Evolutionary conservation across 139 green algal species (phyloP).

Genomic region (Picochlorum costavermella): DNA sequence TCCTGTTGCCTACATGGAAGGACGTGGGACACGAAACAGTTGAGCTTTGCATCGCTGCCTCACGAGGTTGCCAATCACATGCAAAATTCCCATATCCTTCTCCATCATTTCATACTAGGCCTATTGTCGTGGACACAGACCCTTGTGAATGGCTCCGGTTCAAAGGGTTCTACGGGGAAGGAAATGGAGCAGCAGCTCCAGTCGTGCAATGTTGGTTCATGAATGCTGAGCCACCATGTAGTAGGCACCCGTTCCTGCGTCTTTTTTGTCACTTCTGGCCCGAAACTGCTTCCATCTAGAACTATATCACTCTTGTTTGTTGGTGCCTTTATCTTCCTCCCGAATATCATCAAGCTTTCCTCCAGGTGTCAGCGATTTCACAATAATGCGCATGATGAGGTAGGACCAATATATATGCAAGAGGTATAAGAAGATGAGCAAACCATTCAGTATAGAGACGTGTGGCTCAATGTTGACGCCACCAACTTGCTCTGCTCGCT

Average conservation of each 20-base stretch:
- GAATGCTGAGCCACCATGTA: conserved; percentile 14
- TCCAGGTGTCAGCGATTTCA: conserved; percentile 28
- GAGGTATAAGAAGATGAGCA: conserved; percentile 66
- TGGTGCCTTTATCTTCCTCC: conserved; percentile 36
- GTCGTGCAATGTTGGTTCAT: conserved; percentile 12
- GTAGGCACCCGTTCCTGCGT: conserved; percentile 6
- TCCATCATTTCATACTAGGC: not conserved
- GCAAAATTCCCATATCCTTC: no score
- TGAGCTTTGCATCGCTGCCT: no score
- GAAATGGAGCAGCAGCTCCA: conserved; percentile 2
- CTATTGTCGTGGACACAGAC: conserved; percentile 3
- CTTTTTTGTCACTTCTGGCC: conserved; percentile 21
- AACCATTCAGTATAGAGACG: conserved; percentile 65
- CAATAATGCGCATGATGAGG: conserved; percentile 51
- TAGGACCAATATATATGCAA: conserved; percentile 81
- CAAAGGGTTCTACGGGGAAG: conserved; percentile 12
- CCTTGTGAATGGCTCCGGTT: conserved; percentile 18
- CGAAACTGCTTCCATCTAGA: conserved; percentile 2
- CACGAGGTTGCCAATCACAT: no score
- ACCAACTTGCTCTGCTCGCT: conserved; percentile 31
- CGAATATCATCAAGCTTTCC: conserved; percentile 45
- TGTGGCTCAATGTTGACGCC: conserved; percentile 59
- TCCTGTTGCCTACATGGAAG: conserved; percentile 18
- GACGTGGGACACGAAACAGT: not conserved
- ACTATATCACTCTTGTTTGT: not conserved